Conservation (phyloP, 805 yeast genomes). For the Cyberlindnera sargentensis region DNA sequence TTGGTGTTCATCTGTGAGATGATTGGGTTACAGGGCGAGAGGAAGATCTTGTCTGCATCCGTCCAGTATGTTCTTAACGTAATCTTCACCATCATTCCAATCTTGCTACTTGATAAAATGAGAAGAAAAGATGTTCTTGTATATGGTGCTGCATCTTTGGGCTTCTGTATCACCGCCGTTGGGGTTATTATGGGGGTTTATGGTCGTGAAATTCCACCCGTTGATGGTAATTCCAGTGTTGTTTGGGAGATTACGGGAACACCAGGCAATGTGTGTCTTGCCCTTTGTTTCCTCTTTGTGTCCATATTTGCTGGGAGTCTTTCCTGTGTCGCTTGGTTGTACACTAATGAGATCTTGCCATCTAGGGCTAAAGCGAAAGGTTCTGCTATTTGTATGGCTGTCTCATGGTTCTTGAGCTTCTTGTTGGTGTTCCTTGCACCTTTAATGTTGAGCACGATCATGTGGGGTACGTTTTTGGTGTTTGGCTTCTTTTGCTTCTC, state of each 20-base stretch:
- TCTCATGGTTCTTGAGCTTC: slow-evolving; percentile 38
- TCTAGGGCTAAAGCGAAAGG: slow-evolving; percentile 39
- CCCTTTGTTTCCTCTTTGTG: slow-evolving; percentile 37
- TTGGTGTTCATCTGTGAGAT: slow-evolving; percentile 40
- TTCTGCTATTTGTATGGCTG: slow-evolving; percentile 36
- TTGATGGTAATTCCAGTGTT: slow-evolving; percentile 27
- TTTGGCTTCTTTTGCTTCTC: slow-evolving; percentile 30
- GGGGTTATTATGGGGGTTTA: slow-evolving; percentile 30
- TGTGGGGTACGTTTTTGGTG: slow-evolving; percentile 34
- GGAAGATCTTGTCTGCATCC: slow-evolving; percentile 29
- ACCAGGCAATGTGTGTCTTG: slow-evolving; percentile 37
- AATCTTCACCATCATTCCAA: slow-evolving; percentile 37
- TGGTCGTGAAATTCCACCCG: slow-evolving; percentile 28
- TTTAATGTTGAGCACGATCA: slow-evolving; percentile 26
- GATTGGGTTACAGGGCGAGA: slow-evolving; percentile 35
- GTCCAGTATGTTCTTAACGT: slow-evolving; percentile 35
- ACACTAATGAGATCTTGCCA: slow-evolving; percentile 44
- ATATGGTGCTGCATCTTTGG: slow-evolving; percentile 35
- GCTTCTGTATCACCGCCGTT: slow-evolving; percentile 29
- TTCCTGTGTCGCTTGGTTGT: slow-evolving; percentile 42
- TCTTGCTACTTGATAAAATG: slow-evolving; percentile 34
- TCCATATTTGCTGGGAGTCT: slow-evolving; percentile 41
- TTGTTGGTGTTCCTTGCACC: slow-evolving; percentile 35
- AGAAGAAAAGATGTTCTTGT: slow-evolving; percentile 41
- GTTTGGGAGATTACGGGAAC: slow-evolving; percentile 30